Percentiles rank a stretch among this genome's conserved stretches.
These are phyloP conservation scores for Fusarium metavorans DNA, from an alignment of 2,329 filamentous ascomycete species.

Conservation along the genomic window DNA sequence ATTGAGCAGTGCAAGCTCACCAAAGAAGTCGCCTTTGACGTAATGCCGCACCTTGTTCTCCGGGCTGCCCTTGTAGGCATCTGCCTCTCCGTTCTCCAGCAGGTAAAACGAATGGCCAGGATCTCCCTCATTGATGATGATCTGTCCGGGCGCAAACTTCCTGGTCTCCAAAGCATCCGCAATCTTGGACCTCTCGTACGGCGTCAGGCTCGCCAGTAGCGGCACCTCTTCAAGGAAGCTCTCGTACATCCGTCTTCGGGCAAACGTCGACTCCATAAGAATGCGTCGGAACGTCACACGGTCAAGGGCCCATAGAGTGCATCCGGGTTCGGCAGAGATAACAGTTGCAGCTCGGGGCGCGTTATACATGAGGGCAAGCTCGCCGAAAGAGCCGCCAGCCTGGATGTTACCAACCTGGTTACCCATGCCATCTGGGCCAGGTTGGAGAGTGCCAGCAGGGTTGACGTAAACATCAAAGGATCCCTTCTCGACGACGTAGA, in stretches of 20 bases:
- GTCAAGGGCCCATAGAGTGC: conserved; percentile 93
- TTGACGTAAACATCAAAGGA: conserved; percentile 94
- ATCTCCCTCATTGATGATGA: conserved; percentile 92
- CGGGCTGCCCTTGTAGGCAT: conserved; percentile 83
- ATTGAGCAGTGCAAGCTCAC: conserved; percentile 92
- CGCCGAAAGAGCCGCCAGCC: conserved; percentile 93
- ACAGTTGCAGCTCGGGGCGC: conserved; percentile 95
- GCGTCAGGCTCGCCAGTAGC: conserved; percentile 82
- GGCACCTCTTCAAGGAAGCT: conserved; percentile 95
- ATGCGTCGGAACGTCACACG: conserved; percentile 97
- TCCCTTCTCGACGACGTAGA: conserved; percentile 95
- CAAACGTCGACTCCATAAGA: conserved; percentile 97
- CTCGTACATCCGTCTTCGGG: conserved; percentile 96
- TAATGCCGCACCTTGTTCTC: conserved; percentile 82
- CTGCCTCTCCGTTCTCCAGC: conserved; percentile 86
- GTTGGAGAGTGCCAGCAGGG: conserved; percentile 77
- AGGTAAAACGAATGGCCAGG: conserved; percentile 93
- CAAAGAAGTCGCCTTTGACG: conserved; percentile 95
- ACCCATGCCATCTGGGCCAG: conserved; percentile 86
- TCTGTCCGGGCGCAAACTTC: conserved; percentile 83
- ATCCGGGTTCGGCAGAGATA: conserved; percentile 80
- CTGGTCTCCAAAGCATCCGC: conserved; percentile 94
- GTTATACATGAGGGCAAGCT: conserved; percentile 98
- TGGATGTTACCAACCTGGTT: conserved; percentile 84
- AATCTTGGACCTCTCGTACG: conserved; percentile 97